Evolutionary conservation across 768 basidiomycete species (phyloP).

Genomic region (Serendipita sp.): DNA sequence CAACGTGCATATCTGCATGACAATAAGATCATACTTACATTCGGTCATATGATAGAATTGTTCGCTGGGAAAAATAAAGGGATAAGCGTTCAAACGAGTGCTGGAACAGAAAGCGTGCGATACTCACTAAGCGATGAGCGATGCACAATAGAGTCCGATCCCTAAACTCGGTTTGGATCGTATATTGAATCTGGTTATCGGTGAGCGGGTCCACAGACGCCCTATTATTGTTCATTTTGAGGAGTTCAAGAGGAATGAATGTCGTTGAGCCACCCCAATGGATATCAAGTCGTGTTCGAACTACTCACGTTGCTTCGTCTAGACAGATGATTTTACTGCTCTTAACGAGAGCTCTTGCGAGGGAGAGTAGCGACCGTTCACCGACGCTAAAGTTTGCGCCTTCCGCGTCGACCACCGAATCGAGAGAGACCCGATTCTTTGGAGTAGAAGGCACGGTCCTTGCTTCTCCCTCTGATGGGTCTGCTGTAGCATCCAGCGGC

Average conservation of each 20-base stretch:
- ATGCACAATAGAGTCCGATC: conserved; percentile 4
- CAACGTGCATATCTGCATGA: not conserved
- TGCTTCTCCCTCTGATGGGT: conserved; percentile 8
- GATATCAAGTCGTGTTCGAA: not conserved
- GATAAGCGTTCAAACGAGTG: not conserved
- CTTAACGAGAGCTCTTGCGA: conserved; percentile 21
- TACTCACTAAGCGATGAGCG: conserved; percentile 7
- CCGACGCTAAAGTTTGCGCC: conserved; percentile 28
- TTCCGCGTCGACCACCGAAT: conserved; percentile 21
- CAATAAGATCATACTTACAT: not conserved
- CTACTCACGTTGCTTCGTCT: conserved; percentile 14
- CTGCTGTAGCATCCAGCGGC: conserved; percentile 2
- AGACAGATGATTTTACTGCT: conserved; percentile 13
- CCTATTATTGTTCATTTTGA: not conserved
- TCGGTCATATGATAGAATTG: not conserved
- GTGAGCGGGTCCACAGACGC: conserved; percentile 23
- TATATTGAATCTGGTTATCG: conserved; percentile 19
- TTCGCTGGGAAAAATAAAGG: not conserved
- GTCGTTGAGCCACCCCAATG: not conserved
- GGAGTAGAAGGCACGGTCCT: not conserved
- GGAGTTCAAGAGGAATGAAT: too few species aligned
- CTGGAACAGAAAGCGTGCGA: not conserved
- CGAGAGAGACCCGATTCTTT: conserved; percentile 16
- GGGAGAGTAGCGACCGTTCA: conserved; percentile 26
- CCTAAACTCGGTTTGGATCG: conserved; percentile 6